Percentiles rank a stretch among this genome's conserved stretches.
Conservation (phyloP, 306 rosid genomes). For the Lithocarpus polystachyus region DNA sequence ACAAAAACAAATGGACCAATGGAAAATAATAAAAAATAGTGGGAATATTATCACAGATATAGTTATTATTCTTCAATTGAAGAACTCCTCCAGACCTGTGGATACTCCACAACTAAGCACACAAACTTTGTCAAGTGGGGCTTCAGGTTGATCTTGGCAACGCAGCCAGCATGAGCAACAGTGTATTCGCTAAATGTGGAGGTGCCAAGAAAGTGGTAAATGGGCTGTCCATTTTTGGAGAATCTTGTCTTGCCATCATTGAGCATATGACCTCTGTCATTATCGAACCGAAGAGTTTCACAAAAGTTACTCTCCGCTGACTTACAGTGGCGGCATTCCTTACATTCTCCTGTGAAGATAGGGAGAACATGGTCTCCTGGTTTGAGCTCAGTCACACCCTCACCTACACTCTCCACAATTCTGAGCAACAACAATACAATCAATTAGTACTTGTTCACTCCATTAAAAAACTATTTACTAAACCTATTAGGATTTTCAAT, state of each 20-base stretch:
- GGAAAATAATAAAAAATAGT: neutral
- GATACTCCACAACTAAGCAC: slow-evolving; percentile 88
- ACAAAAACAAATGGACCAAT: neutral
- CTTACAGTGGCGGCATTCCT: slow-evolving; percentile 75
- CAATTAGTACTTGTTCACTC: neutral
- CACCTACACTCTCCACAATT: slow-evolving; percentile 80
- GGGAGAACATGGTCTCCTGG: slow-evolving; percentile 94
- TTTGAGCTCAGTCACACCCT: slow-evolving; percentile 82
- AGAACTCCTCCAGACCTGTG: slow-evolving; percentile 51
- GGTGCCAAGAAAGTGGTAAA: slow-evolving; percentile 81
- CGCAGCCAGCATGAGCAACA: slow-evolving; percentile 70
- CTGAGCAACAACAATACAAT: slow-evolving; percentile 24
- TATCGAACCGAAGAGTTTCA: slow-evolving; percentile 76
- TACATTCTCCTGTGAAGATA: slow-evolving; percentile 88
- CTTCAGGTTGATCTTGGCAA: slow-evolving; percentile 81
- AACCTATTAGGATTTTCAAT: no score
- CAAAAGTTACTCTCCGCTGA: slow-evolving; percentile 96
- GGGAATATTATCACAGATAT: no score
- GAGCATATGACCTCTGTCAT: slow-evolving; percentile 79
- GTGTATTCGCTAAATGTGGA: slow-evolving; percentile 91
- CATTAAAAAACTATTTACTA: neutral
- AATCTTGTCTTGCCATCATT: slow-evolving; percentile 64
- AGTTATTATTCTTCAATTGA: neutral
- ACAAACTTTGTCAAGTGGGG: slow-evolving; percentile 91
- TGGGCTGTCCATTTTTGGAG: slow-evolving; percentile 67